Conservation (phyloP, 257 asterid species). For the Penstemon barbatus region DNA sequence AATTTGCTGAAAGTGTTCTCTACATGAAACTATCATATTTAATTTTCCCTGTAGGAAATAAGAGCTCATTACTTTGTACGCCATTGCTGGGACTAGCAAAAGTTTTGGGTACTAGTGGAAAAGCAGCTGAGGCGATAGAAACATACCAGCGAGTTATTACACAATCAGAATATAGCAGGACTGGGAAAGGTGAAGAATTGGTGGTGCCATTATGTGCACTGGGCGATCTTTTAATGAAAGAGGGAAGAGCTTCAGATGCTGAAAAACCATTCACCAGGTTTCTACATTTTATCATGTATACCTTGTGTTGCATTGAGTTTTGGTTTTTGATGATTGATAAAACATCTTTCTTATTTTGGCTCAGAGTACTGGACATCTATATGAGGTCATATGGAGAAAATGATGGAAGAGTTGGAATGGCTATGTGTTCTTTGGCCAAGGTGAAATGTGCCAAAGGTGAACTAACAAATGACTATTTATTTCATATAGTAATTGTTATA, state of each 20-base stretch:
- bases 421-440: conserved; percentile 79
- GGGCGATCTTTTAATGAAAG: conserved; percentile 69
- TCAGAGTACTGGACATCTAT: conserved; percentile 60
- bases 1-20: conserved; percentile 1
- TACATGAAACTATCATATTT: not conserved
- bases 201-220: conserved; percentile 57
- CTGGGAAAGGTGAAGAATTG: conserved; percentile 55
- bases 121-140: conserved; percentile 55
- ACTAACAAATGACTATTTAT: not conserved
- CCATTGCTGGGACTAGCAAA: conserved; percentile 80
- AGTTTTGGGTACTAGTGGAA: conserved; percentile 53
- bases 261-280: conserved; percentile 63
- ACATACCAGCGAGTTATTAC: conserved; percentile 52
- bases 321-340: conserved; percentile 36
- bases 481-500: conserved; percentile 1
- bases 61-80: conserved; percentile 52
- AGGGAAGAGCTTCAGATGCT: conserved; percentile 66
- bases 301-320: conserved; percentile 1
- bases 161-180: conserved; percentile 53
- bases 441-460: conserved; percentile 52
- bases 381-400: conserved; percentile 61
- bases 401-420: conserved; percentile 79
- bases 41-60: conserved; percentile 44
- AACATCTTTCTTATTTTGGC: conserved; percentile 18
- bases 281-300: conserved; percentile 25